Base-by-base conservation (phyloP, 768 basidiomycete genomes). In the Macrolepiota albuminosa region DNA sequence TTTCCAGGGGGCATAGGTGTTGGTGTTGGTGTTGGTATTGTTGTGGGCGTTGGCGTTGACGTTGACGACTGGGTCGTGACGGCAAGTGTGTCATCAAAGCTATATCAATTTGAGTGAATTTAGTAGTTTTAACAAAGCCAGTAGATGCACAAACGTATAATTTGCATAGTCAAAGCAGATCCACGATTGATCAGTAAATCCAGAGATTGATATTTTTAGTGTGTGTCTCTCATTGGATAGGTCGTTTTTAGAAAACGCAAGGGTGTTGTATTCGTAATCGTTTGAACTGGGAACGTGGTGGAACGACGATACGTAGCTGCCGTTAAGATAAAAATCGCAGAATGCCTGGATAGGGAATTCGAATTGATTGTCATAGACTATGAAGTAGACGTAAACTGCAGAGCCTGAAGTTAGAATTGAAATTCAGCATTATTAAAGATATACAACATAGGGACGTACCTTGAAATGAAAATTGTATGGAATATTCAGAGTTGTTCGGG, bases 361-460 rank as follows among this genome's bases (percentile, higher is more conserved):
- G 4, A 29, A 29, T 29, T 29, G 29, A 29, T 29, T 29, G 29
- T 29, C 29, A 29, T 29, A 29, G 4, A 76, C 72, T 34, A 76
- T 72, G 46, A 78, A 76, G 56, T 68, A 78, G 16, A 76, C 70
- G 54, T 76, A 75, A 10, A 76, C 67, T 1, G 73, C 75, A n/a
- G 70, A 71, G 16, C 75, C 75, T 78, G 42, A 46, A 33, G 33
- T 7, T 45, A 9, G 10, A 55, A 11, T 21, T 8, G n/a, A 21
- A 42, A 2, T 45, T 6, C 2, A 37, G 40, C 21, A 2, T 24
- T 24, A 14, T 29, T 29, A 2, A 29, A 29, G 29, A 29, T 29
- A 3, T 29, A 29, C 29, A 29, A 29, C 29, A 29, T 29, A 29
- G 29, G 6, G 1, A 24, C 45, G 8, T 36, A 62, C 66, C 61